A percentile compares a stretch with the other conserved stretches of the same genome.
These are phyloP conservation scores for Leccinum ochraceum DNA, from an alignment of 768 basidiomycete species.

Conservation along the genomic window DNA sequence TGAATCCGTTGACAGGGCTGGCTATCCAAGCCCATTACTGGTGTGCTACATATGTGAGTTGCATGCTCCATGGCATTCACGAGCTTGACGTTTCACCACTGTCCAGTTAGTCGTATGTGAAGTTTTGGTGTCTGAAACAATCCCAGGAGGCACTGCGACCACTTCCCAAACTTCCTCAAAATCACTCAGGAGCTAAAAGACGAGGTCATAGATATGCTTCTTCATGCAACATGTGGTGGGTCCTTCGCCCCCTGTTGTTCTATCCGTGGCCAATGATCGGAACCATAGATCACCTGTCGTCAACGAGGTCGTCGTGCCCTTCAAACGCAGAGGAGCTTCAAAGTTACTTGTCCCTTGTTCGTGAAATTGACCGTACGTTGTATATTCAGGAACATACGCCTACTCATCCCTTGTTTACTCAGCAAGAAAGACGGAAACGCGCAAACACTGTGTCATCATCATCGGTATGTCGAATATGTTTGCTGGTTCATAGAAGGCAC, in stretches of 20 bases:
- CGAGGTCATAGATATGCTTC: slow-evolving; percentile 27
- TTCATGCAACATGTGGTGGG: slow-evolving; percentile 30
- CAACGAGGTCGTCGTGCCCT: slow-evolving; percentile 25
- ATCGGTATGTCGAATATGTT: slow-evolving; percentile 16
- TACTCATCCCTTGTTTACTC: slow-evolving; percentile 1
- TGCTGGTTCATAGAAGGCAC: slow-evolving; percentile 1
- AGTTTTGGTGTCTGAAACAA: not conserved
- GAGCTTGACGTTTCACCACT: slow-evolving; percentile 8
- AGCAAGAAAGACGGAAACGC: slow-evolving; percentile 14
- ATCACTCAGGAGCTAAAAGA: slow-evolving; percentile 27
- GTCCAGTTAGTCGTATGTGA: not conserved
- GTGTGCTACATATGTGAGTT: too few relatives aligned
- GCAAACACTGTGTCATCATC: slow-evolving; percentile 21
- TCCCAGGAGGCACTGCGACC: slow-evolving; percentile 37
- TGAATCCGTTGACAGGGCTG: too few relatives aligned
- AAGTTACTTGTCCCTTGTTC: slow-evolving; percentile 27
- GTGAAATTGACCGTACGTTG: slow-evolving; percentile 25
- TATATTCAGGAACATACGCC: not conserved
- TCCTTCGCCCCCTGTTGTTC: not conserved
- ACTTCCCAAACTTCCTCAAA: slow-evolving; percentile 28
- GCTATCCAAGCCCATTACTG: too few relatives aligned
- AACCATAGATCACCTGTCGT: slow-evolving; percentile 30
- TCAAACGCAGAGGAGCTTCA: slow-evolving; percentile 19
- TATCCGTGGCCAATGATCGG: not conserved
- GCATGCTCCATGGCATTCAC: too few relatives aligned